Percentiles rank a stretch among this genome's conserved stretches.
These are phyloP conservation scores for Fusarium subglutinans DNA, from an alignment of 2,329 filamentous ascomycete genomes.

Conservation along the genomic window DNA sequence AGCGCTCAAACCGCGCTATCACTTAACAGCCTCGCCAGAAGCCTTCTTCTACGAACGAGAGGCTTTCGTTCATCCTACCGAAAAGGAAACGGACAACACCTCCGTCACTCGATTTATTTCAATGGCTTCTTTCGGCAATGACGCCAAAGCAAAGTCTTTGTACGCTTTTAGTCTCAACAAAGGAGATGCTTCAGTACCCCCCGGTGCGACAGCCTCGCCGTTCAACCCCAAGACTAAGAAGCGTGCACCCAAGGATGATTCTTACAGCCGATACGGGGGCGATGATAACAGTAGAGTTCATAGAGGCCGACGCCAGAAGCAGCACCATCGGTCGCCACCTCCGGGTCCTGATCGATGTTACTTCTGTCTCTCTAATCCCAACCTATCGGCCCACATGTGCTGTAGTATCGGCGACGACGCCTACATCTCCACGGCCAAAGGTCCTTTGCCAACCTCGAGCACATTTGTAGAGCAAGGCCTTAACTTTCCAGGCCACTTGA, in stretches of 20 bases:
- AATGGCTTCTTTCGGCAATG: conserved; percentile 80
- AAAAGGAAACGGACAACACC: conserved; percentile 58
- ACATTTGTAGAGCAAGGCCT: conserved; percentile 74
- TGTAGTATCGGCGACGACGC: conserved; percentile 87
- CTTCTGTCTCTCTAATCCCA: conserved; percentile 92
- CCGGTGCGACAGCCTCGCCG: conserved; percentile 80
- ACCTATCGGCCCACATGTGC: conserved; percentile 86
- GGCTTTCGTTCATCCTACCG: conserved; percentile 79
- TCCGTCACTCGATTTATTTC: conserved; percentile 89
- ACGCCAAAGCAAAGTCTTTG: conserved; percentile 79
- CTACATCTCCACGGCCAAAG: conserved; percentile 92
- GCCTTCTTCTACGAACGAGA: conserved; percentile 88
- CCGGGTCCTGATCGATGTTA: conserved; percentile 85
- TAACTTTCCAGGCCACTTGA: conserved; percentile 82
- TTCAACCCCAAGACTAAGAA: conserved; percentile 69
- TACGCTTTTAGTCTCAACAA: conserved; percentile 81
- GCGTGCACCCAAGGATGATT: conserved; percentile 58
- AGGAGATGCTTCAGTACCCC: conserved; percentile 70
- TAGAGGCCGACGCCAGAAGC: conserved; percentile 56
- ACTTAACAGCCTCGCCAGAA: conserved; percentile 75
- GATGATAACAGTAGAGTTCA: conserved; percentile 55
- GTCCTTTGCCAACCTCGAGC: conserved; percentile 77
- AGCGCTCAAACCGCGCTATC: conserved; percentile 87
- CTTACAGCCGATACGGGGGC: conserved; percentile 65
- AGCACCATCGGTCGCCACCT: conserved; percentile 61